Base-by-base conservation (phyloP, 345 rosid genomes). In the Carallia brachiata region DNA sequence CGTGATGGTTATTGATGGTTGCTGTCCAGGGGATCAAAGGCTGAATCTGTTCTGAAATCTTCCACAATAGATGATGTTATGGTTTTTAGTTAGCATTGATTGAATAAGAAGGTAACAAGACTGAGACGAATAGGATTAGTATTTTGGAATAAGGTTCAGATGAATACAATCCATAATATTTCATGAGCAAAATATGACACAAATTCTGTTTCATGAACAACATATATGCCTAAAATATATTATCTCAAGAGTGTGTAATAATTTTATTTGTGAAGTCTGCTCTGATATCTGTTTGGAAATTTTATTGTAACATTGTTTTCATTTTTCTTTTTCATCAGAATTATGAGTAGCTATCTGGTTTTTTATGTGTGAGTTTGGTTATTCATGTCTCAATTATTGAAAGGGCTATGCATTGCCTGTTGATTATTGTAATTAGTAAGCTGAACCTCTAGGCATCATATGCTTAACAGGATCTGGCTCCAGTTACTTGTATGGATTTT, bases 401-500 rank as follows among this genome's bases (percentile, higher is more conserved):
- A 44, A 44, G 50, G 12, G 5, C 16, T 12, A 3, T 44, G 5
- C 50, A 44, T 12, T 13, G 16, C 30, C 56, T 30, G 50, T n/a
- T n/a, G n/a, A n/a, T n/a, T n/a, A n/a, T n/a, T n/a, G n/a, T n/a
- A n/a, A n/a, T n/a, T n/a, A n/a, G n/a, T n/a, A n/a, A n/a, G n/a
- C n/a, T n/a, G n/a, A n/a, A n/a, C n/a, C n/a, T n/a, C n/a, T n/a
- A n/a, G n/a, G n/a, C n/a, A 64, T 36, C 44, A 52, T 58, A 50
- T 32, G 39, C 48, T 66, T 75, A 54, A 19, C 82, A 96, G 99
- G 98, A 52, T 90, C 98, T 81, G 98, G 99, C 23, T 96, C 99
- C 28, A 87, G 93, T 71, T 96, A 96, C 70, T 82, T 92, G 37
- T 96, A 96, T 63, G 98, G 99, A 17, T 96, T 96, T 80, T 92